Base-by-base conservation (phyloP, 345 rosid species). In the Syzygium aromaticum region DNA sequence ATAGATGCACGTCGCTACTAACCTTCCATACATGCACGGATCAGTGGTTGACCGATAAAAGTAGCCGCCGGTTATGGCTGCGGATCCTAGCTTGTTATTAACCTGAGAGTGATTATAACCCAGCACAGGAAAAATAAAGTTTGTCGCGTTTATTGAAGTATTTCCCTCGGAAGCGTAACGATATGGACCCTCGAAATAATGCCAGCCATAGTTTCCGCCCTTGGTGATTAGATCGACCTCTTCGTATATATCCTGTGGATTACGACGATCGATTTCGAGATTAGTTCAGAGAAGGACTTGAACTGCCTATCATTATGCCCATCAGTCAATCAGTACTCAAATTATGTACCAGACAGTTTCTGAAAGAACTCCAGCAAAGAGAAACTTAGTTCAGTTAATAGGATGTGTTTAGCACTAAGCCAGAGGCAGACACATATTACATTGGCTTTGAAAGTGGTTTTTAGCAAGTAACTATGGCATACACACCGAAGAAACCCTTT, bases 181-280 rank as follows among this genome's bases (percentile, higher is more conserved):
- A 27, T 93, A 86, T 15, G 95, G 95, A 67, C 99, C 99, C 89
- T 97, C 99, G 0, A 92, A 93, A 84, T 86, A 78, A 54, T 94
- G 97, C 99, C 99, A 97, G 33, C 99, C 99, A 67, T 96, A 97
- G 91, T 97, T 97, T 89, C 98, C 99, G 8, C 94, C 98, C 90
- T 88, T 94, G 87, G 91, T 95, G 91, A 97, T 95, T 80, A 96
- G 52, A 90, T 97, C 96, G 30, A 97, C 96, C 92, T 97, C 99
- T 92, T 97, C 99, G 61, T 94, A 93, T 25, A 86, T 25, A 90
- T 96, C 95, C 99, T 97, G 93, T 54, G 52, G 57, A 67, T 86
- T 28, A 63, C 8, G 9, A 61, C 28, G 38, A 43, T 63, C 40
- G 19, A 86, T 49, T 61, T 64, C 53, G 28, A 12, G 56, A 86